These are phyloP conservation scores for Ophiostoma novo-ulmi DNA, from an alignment of 2,329 filamentous ascomycete species.

Conservation along the genomic window DNA sequence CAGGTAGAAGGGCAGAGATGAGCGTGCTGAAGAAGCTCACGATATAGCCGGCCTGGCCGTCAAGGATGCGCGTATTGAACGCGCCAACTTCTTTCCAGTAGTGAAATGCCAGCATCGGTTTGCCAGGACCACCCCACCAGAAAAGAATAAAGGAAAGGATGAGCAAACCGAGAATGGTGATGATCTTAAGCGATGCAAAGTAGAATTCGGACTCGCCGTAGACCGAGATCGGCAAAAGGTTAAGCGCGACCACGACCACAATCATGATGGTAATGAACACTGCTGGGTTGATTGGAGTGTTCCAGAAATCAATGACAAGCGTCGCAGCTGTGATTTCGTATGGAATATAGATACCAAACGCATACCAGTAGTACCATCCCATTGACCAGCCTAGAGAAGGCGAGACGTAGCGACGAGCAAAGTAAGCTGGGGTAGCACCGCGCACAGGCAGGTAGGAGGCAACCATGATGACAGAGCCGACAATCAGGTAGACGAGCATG, in stretches of 20 bases:
- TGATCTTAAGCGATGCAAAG: constrained; percentile 56
- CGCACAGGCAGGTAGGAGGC: constrained; percentile 2
- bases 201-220: constrained; percentile 59
- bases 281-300: not conserved
- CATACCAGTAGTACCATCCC: constrained; percentile 11
- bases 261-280: not conserved
- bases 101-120: constrained; percentile 45
- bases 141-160: constrained; percentile 52
- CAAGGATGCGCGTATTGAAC: not conserved
- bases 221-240: constrained; percentile 28
- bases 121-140: constrained; percentile 49
- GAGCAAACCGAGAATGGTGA: constrained; percentile 54
- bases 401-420: constrained; percentile 11
- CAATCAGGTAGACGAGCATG: not conserved
- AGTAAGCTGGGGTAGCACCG: constrained; percentile 8
- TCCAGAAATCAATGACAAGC: not conserved
- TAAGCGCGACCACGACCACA: not conserved
- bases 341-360: constrained; percentile 6
- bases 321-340: constrained; percentile 8
- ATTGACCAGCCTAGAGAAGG: constrained; percentile 10
- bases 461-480: not conserved
- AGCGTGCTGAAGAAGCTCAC: not conserved
- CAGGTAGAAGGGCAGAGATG: not conserved
- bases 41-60: not conserved
- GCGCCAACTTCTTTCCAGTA: constrained; percentile 37